Percentiles rank a stretch among this genome's conserved stretches.
These are phyloP conservation scores for Xylaria scruposa DNA, from an alignment of 495 filamentous ascomycete species.

Conservation along the genomic window DNA sequence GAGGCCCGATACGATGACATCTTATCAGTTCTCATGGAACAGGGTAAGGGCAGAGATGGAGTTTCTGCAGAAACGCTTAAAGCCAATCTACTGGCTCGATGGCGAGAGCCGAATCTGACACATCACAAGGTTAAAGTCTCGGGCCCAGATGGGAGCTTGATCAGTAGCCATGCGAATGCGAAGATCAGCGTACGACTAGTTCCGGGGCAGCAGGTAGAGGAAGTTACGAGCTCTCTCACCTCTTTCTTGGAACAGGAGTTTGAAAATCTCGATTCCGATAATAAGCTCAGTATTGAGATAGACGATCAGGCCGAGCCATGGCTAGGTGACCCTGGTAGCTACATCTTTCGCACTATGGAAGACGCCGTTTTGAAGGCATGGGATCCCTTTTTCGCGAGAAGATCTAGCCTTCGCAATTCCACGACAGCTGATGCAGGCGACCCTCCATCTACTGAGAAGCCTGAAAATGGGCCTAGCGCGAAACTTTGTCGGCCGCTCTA, in stretches of 20 bases:
- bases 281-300: slow-evolving; percentile 80
- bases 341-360: slow-evolving; percentile 89
- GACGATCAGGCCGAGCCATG: slow-evolving; percentile 95
- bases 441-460: not conserved
- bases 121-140: slow-evolving; percentile 93
- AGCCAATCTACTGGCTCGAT: slow-evolving; percentile 83
- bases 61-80: slow-evolving; percentile 72
- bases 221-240: slow-evolving; percentile 70
- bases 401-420: slow-evolving; percentile 10
- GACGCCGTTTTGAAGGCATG: slow-evolving; percentile 85
- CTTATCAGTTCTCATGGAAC: slow-evolving; percentile 71
- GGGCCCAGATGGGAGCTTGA: slow-evolving; percentile 83
- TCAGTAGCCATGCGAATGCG: slow-evolving; percentile 84
- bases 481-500: slow-evolving; percentile 71
- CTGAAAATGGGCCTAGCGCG: slow-evolving; percentile 22
- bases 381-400: slow-evolving; percentile 53
- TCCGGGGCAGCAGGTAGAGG: slow-evolving; percentile 83
- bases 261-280: slow-evolving; percentile 72
- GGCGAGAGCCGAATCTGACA: slow-evolving; percentile 95
- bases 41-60: slow-evolving; percentile 62
- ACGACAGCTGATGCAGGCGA: slow-evolving; percentile 2
- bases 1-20: slow-evolving; percentile 85
- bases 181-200: slow-evolving; percentile 90
- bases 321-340: slow-evolving; percentile 90
- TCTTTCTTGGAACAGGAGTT: slow-evolving; percentile 76